Evolutionary conservation across 2,329 filamentous ascomycete species (phyloP).

Genomic region (Hymenoscyphus repandus): DNA sequence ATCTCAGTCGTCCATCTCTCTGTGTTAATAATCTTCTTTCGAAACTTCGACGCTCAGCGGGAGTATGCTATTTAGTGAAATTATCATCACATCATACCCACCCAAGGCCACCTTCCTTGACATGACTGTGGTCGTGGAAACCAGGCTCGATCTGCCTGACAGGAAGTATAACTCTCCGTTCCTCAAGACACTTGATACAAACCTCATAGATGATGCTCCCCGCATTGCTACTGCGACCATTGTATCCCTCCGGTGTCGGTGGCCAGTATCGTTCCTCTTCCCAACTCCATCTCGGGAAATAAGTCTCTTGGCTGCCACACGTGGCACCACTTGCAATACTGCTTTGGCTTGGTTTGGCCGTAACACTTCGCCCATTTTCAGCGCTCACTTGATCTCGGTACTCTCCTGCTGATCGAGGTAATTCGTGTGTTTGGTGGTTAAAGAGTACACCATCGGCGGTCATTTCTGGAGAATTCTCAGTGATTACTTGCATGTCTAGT

Average conservation of each 20-base stretch:
- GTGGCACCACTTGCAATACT: conserved; percentile 8
- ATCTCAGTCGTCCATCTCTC: no score
- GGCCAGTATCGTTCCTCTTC: conserved; percentile 9
- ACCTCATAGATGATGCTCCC: conserved; percentile 14
- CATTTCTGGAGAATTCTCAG: not conserved
- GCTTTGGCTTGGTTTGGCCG: conserved; percentile 7
- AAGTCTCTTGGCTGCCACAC: conserved; percentile 8
- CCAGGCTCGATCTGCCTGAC: not conserved
- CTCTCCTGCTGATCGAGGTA: conserved; percentile 4
- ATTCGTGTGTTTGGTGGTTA: not conserved
- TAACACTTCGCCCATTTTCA: not conserved
- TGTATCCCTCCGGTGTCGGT: not conserved
- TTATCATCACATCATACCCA: no score
- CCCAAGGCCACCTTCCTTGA: no score
- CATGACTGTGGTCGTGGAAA: not conserved
- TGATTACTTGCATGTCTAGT: conserved; percentile 28
- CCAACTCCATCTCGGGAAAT: conserved; percentile 23
- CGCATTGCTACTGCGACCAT: not conserved
- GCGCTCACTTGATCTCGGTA: conserved; percentile 1
- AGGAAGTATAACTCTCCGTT: conserved; percentile 14
- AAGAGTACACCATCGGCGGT: not conserved
- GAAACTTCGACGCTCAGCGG: no score
- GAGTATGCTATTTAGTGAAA: no score
- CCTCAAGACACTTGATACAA: conserved; percentile 18
- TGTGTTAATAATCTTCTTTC: no score